Base-by-base conservation (phyloP, 2,329 filamentous ascomycete species). In the Claviceps sorghi region DNA sequence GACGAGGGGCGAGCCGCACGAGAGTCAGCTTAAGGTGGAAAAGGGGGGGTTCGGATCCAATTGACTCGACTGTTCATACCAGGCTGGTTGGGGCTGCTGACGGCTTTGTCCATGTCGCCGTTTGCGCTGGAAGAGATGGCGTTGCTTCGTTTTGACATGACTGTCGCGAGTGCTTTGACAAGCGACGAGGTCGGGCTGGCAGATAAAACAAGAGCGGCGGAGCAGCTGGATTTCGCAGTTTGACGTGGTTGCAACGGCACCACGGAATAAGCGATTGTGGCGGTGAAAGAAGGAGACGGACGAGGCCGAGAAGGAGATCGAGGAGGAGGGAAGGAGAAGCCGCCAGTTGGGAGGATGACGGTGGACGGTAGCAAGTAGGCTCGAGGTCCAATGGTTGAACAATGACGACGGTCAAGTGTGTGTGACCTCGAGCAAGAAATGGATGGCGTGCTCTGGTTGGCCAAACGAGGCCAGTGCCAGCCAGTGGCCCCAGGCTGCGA, bases 131-230 rank as follows among this genome's bases (percentile, higher is more conserved):
- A 55, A 26, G 62, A 58, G 54, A 63, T 71, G 57, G 66, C 69
- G 56, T 64, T 66, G 64, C 71, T 75, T 72, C 82, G 72, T 72
- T 80, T 82, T 56, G 82, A 84, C 82, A 86, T 86, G 62, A 40
- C 60, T 52, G 65, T 60, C 60, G 59, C 46, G n/a, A 30, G 21
- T 44, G n/a, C 40, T 19, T 7, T 29, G 11, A 26, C 40, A 21
- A 32, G 11, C 26, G 15, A 42, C 40, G 40, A 50, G 48, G 38
- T 44, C 19, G 19, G 30, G 19, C 32, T 48, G 34, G 26, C n/a
- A 13, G 36, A 26, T 41, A 13, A n/a, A 21, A 19, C 21, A 9
- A n/a, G 21, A 36, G 21, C 30, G 41, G 41, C 29, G 15, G 36
- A 29, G 9, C 44, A 22, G 22, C 30, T 30, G 15, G 29, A 36